phyloP scores from a whole-genome alignment of 352 stramenopile species.

The Pseudoperonospora humuli region DNA sequence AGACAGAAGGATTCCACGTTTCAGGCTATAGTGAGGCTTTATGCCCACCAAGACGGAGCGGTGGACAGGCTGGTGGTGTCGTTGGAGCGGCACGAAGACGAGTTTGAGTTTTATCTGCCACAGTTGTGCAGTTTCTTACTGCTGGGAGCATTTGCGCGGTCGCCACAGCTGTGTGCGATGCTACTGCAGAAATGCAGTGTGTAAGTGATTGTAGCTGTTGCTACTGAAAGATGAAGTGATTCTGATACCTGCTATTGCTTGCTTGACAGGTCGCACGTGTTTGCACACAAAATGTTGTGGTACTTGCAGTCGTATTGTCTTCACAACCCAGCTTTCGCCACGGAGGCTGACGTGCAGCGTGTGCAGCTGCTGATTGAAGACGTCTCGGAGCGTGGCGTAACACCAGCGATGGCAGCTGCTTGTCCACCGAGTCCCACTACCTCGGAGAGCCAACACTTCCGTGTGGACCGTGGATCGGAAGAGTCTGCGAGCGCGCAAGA shows the following conservation, averaged over 20 bases:
- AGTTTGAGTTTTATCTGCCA: conserved; percentile 82
- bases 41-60: conserved; percentile 65
- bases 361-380: conserved; percentile 80
- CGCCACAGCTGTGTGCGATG: conserved; percentile 55
- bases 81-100: conserved; percentile 46
- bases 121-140: conserved; percentile 81
- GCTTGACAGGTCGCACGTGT: conserved; percentile 61
- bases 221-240: background rate
- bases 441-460: conserved; percentile 17
- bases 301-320: conserved; percentile 78
- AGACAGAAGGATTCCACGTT: conserved; percentile 67
- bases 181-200: conserved; percentile 72
- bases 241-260: background rate
- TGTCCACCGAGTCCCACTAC: conserved; percentile 18
- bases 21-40: conserved; percentile 76
- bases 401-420: conserved; percentile 39
- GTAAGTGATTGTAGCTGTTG: conserved; percentile 25
- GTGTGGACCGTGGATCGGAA: conserved; percentile 14
- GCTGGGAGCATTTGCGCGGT: conserved; percentile 55
- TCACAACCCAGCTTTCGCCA: conserved; percentile 47
- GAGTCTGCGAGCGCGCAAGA: conserved; percentile 33
- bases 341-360: conserved; percentile 40
- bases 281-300: conserved; percentile 81
- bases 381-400: conserved; percentile 45
- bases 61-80: conserved; percentile 43